Evolutionary conservation across 1,139 yeast genomes (phyloP).

Genomic region (Hansenula anomala): DNA sequence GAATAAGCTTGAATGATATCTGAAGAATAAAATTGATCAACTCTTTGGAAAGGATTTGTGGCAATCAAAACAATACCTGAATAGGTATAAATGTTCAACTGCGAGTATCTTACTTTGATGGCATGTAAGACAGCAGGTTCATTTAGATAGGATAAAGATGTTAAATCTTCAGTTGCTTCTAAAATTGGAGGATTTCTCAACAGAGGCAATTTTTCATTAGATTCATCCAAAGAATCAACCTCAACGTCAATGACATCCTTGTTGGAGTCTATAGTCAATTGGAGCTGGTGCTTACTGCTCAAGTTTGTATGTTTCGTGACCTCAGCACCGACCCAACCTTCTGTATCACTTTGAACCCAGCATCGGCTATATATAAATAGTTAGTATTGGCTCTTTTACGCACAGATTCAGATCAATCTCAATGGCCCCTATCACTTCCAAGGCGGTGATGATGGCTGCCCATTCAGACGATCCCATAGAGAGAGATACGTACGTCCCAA

Average conservation of each 20-base stretch:
- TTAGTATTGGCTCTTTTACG: background rate
- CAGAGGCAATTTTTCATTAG: slow-evolving; percentile 60
- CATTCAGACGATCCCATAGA: no score
- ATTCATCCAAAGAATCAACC: slow-evolving; percentile 38
- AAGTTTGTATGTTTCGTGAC: slow-evolving; percentile 50
- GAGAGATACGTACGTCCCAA: slow-evolving; percentile 23
- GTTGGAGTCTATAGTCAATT: slow-evolving; percentile 60
- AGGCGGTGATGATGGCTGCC: no score
- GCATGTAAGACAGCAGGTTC: slow-evolving; percentile 98
- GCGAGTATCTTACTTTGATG: slow-evolving; percentile 82
- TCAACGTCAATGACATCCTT: slow-evolving; percentile 49
- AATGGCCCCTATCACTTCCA: background rate
- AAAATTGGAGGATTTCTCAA: slow-evolving; percentile 90
- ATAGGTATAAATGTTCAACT: slow-evolving; percentile 88
- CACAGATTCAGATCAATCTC: background rate
- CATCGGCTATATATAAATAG: slow-evolving; percentile 47
- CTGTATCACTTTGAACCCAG: slow-evolving; percentile 87
- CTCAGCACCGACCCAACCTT: slow-evolving; percentile 91
- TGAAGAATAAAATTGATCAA: slow-evolving; percentile 85
- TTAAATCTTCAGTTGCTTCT: slow-evolving; percentile 93
- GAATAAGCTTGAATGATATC: slow-evolving; percentile 94
- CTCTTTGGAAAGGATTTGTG: slow-evolving; percentile 90
- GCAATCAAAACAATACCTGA: slow-evolving; percentile 97
- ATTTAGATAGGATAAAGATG: slow-evolving; percentile 85
- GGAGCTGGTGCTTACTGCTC: slow-evolving; percentile 52